phyloP scores from a whole-genome alignment of 73 alveolate species.

The Symbiodinium pilosum region DNA sequence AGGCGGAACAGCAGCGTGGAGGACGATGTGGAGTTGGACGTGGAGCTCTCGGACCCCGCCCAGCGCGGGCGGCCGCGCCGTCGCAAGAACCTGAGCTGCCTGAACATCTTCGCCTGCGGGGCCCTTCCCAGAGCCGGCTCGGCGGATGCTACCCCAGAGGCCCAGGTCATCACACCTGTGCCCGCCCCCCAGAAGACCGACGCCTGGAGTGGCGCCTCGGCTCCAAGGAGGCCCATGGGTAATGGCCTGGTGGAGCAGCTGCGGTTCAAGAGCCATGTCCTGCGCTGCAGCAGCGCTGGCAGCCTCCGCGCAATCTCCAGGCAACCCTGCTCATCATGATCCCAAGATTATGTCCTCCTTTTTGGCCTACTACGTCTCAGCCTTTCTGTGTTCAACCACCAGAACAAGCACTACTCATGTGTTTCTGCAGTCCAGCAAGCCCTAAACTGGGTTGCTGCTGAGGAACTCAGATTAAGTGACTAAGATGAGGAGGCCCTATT shows the following conservation, averaged over 20 bases:
- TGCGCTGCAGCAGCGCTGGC: neutral
- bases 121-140: neutral
- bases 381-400: no score
- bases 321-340: no score
- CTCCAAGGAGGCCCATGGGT: neutral
- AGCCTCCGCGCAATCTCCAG: neutral
- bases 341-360: no score
- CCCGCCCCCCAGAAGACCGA: neutral
- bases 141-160: neutral
- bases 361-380: no score
- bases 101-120: conserved; percentile 12
- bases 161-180: neutral
- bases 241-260: neutral
- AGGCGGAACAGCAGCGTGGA: conserved; percentile 12
- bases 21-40: neutral
- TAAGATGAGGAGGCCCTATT: no score
- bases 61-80: conserved; percentile 30
- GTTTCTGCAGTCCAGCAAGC: no score
- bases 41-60: neutral
- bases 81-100: conserved; percentile 18
- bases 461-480: no score
- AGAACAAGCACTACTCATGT: no score
- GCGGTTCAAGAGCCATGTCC: neutral
- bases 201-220: neutral
- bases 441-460: no score